A percentile compares a stretch with the other conserved stretches of the same genome.
Conservation (phyloP, 768 basidiomycete genomes). For the Collybia sordida region DNA sequence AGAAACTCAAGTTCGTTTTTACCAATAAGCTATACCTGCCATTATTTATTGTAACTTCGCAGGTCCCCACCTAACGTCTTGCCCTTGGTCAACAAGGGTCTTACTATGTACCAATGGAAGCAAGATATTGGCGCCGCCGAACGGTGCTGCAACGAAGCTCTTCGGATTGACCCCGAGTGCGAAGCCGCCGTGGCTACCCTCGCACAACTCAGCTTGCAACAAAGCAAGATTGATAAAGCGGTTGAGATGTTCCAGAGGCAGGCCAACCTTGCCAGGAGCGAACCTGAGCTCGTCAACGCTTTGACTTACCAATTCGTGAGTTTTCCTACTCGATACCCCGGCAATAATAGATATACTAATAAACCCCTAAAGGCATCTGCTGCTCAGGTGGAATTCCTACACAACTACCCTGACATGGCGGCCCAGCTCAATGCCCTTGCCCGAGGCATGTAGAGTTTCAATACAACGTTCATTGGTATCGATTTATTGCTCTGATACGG, state of each 20-base stretch:
- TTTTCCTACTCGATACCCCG: constrained; percentile 10
- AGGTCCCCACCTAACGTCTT: constrained; percentile 75
- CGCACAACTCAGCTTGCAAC: constrained; percentile 90
- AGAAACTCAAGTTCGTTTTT: constrained; percentile 63
- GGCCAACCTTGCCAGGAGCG: constrained; percentile 84
- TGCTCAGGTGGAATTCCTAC: constrained; percentile 81
- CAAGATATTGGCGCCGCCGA: constrained; percentile 86
- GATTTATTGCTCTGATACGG: too few species aligned
- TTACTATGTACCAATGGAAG: constrained; percentile 94
- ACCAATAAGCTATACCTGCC: background rate
- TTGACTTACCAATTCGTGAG: constrained; percentile 78
- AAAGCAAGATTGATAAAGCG: constrained; percentile 84
- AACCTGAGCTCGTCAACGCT: constrained; percentile 80
- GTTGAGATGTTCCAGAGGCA: constrained; percentile 85
- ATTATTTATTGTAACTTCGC: background rate
- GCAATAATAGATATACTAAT: constrained; percentile 4
- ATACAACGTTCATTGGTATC: too few species aligned
- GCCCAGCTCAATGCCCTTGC: constrained; percentile 54
- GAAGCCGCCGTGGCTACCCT: constrained; percentile 96
- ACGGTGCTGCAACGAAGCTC: constrained; percentile 82
- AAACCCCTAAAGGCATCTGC: constrained; percentile 60
- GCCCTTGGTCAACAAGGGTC: constrained; percentile 96
- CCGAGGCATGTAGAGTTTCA: constrained; percentile 16
- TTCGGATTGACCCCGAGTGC: constrained; percentile 87
- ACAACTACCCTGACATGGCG: constrained; percentile 84